Evolutionary conservation across 768 basidiomycete genomes (phyloP), one percentile per base, ranked within the genome.

Genomic region (Strobilomyces dryophilus): DNA sequence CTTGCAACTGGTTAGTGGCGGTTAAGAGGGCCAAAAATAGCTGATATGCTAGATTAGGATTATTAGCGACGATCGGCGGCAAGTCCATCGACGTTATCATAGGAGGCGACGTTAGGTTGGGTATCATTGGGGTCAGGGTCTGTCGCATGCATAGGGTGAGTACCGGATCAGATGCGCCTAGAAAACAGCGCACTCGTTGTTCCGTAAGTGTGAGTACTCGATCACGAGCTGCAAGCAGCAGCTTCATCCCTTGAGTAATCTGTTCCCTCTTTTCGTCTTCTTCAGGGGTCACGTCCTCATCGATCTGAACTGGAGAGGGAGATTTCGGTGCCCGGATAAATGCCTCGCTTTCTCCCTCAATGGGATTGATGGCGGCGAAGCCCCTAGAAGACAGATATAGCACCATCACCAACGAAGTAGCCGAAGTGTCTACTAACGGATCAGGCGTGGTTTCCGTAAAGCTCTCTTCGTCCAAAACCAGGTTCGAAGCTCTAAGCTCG

Each of bases 171-270:
- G 20, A 32, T 26, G 20, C 14, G 12, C 17, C 6, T 18, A 27
- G 8, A 9, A 24, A 51, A 41, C 45, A 27, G 45, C 56, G 51
- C 64, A 87, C 85, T 52, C 87, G 81, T 74, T 86, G 85, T 73
- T 91, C 89, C 36, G 85, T 76, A 47, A 91, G 79, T 34, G 81
- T 84, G 40, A 91, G 79, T 24, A 84, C 86, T 47, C 89, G 82
- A 55, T 83, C 79, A 48, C 86, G 81, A 39, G 85, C 87, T 35
- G 79, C 76, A 15, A 90, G 74, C 27, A 91, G 74, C 18, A 90
- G 78, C 47, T 78, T 79, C 79, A 89, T 81, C 21, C 79, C 84
- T 47, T 81, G 81, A 10, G 81, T 77, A 21, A 86, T 71, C 26
- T 71, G 73, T 56, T 83, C 84, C 48, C 79, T 84, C 53, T 74